phyloP scores from a whole-genome alignment of 2,329 filamentous ascomycete genomes.

The Alternaria novae-zelandiae region DNA sequence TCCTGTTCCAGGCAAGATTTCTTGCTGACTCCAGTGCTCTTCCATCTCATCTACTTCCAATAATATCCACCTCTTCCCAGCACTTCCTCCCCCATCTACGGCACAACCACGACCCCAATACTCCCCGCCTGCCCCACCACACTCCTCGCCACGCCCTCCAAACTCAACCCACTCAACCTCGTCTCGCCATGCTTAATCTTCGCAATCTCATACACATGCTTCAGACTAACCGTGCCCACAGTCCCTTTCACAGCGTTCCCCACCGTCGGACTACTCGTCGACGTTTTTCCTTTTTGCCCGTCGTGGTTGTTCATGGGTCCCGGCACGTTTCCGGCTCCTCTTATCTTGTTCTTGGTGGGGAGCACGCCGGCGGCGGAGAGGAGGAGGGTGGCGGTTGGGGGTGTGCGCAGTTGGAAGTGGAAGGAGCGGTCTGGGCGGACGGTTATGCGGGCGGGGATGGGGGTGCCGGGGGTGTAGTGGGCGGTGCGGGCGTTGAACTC shows the following conservation, averaged over 20 bases:
- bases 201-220: slow-evolving; percentile 97
- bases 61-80: background rate
- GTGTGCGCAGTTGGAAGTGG: slow-evolving; percentile 89
- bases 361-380: slow-evolving; percentile 81
- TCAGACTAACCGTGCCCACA: slow-evolving; percentile 86
- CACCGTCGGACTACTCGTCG: slow-evolving; percentile 38
- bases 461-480: slow-evolving; percentile 80
- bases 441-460: slow-evolving; percentile 87
- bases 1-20: no score
- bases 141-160: slow-evolving; percentile 81
- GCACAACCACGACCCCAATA: slow-evolving; percentile 58
- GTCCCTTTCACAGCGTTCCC: slow-evolving; percentile 74
- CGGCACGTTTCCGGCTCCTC: slow-evolving; percentile 67
- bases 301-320: slow-evolving; percentile 53
- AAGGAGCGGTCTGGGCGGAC: slow-evolving; percentile 94
- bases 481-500: slow-evolving; percentile 96
- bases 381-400: slow-evolving; percentile 89
- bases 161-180: slow-evolving; percentile 69
- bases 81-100: slow-evolving; percentile 30
- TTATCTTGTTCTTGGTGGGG: slow-evolving; percentile 74
- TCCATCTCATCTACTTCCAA: no score
- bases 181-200: slow-evolving; percentile 78
- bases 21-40: no score
- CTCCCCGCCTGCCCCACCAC: slow-evolving; percentile 64
- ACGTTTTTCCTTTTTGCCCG: slow-evolving; percentile 46